Conservation (phyloP, 2,329 filamentous ascomycete genomes). For the Plenodomus tracheiphilus region DNA sequence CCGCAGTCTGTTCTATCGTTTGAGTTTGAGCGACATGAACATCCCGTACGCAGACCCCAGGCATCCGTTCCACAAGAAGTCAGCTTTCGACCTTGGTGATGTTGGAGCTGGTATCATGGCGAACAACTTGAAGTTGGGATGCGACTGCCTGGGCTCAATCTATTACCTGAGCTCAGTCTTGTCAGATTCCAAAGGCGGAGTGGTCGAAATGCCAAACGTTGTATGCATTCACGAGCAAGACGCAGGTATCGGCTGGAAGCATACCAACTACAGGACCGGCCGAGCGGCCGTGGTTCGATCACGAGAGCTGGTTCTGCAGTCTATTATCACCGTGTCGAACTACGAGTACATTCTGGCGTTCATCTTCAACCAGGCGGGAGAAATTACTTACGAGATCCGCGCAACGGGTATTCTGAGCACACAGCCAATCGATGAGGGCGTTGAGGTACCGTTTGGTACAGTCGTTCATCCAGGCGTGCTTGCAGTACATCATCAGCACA, state of each 20-base stretch:
- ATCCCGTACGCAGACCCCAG: constrained; percentile 67
- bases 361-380: constrained; percentile 71
- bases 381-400: constrained; percentile 67
- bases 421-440: constrained; percentile 66
- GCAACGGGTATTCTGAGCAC: constrained; percentile 71
- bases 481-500: constrained; percentile 74
- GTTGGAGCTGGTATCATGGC: constrained; percentile 67
- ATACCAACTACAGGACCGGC: constrained; percentile 71
- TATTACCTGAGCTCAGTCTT: constrained; percentile 66
- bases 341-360: constrained; percentile 76
- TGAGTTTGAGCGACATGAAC: constrained; percentile 70
- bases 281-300: constrained; percentile 65
- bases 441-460: constrained; percentile 68
- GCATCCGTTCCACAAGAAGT: constrained; percentile 67
- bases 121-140: constrained; percentile 70
- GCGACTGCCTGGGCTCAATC: constrained; percentile 71
- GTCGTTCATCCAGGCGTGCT: constrained; percentile 71
- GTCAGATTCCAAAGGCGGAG: constrained; percentile 62
- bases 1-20: constrained; percentile 68
- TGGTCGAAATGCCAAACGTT: constrained; percentile 65
- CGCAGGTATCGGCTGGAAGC: constrained; percentile 70
- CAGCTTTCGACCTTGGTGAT: constrained; percentile 71
- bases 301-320: constrained; percentile 68
- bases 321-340: constrained; percentile 72
- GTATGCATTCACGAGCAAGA: constrained; percentile 74